These are phyloP conservation scores for Marasmius sp. DNA, from an alignment of 1,284 basidiomycete genomes.

Conservation along the genomic window DNA sequence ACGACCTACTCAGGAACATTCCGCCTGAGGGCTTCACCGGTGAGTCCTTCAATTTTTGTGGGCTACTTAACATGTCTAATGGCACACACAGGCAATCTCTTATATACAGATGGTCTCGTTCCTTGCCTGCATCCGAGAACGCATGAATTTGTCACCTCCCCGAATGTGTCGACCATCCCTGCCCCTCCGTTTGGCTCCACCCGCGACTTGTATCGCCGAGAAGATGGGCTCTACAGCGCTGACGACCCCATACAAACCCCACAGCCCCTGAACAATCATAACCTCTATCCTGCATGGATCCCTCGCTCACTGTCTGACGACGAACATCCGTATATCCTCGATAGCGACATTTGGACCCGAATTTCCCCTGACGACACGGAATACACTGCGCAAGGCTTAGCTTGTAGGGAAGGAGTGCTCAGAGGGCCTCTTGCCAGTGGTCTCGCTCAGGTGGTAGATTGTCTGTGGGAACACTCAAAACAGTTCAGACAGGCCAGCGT, in stretches of 20 bases:
- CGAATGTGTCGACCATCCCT: conserved; percentile 4
- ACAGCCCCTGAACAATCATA: conserved; percentile 2
- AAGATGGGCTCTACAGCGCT: conserved; percentile 1
- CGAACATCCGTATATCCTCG: background rate
- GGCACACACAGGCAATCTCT: background rate
- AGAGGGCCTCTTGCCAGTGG: too few relatives aligned
- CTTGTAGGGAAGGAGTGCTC: too few relatives aligned
- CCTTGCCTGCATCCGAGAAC: background rate
- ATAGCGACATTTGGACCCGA: background rate
- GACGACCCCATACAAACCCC: conserved; percentile 1
- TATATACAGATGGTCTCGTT: background rate
- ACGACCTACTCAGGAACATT: background rate
- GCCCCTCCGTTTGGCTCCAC: conserved; percentile 4
- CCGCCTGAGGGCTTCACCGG: background rate
- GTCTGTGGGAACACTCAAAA: too few relatives aligned
- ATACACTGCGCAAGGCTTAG: background rate
- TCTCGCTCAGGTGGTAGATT: too few relatives aligned
- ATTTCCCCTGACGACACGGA: background rate
- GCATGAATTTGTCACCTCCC: conserved; percentile 5
- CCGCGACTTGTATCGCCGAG: background rate
- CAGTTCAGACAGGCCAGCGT: too few relatives aligned
- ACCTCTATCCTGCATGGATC: background rate
- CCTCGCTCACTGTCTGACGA: background rate
- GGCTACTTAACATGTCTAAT: background rate
- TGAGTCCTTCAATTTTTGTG: background rate